Percentiles rank a stretch among this genome's conserved stretches.
Evolutionary conservation across 2,329 filamentous ascomycete genomes (phyloP).

Genomic region (Ophiostoma tasmaniense): DNA sequence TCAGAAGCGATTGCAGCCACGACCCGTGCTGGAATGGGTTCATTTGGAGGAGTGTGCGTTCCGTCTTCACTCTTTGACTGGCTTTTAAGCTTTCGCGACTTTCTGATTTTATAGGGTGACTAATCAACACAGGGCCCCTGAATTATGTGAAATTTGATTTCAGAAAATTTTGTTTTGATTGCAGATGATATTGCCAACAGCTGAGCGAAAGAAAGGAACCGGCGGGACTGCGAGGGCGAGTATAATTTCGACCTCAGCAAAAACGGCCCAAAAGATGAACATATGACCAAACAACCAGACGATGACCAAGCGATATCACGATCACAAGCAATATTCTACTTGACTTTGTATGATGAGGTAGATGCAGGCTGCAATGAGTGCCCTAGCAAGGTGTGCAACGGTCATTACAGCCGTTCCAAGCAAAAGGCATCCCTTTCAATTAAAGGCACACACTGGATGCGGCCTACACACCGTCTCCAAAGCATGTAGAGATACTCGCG

Average conservation of each 20-base stretch:
- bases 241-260: background rate
- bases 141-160: background rate
- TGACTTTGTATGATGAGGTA: background rate
- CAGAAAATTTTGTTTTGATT: too few relatives aligned
- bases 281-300: background rate
- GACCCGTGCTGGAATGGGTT: background rate
- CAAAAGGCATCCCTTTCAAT: background rate
- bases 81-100: background rate
- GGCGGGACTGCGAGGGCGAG: background rate
- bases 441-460: background rate
- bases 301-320: background rate
- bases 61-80: background rate
- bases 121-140: background rate
- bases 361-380: background rate
- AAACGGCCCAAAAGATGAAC: background rate
- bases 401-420: background rate
- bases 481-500: background rate
- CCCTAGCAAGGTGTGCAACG: background rate
- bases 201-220: background rate
- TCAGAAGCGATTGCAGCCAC: background rate
- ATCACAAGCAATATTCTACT: background rate
- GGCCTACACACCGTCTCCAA: background rate
- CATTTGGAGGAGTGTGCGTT: background rate
- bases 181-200: background rate
- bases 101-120: background rate